Evolutionary conservation across 2,329 filamentous ascomycete species (phyloP), one percentile per base, ranked within the genome.

Genomic region (Penicillium sp.): DNA sequence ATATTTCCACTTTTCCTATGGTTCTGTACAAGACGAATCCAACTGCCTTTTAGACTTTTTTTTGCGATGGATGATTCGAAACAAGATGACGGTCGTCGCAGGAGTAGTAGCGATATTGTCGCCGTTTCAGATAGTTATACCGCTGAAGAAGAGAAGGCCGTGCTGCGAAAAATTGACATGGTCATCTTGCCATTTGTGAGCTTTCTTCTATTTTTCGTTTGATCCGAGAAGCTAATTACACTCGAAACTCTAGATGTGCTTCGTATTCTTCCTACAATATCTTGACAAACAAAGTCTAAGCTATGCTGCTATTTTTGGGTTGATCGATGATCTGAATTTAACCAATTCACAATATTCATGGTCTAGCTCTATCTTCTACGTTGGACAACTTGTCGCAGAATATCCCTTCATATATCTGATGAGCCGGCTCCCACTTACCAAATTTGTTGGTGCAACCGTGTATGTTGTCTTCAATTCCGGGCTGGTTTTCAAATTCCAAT

Each of bases 351-450:
- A 83, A 48, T 83, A 80, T 58, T 81, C 78, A 1, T 82, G 80
- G 80, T 75, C 69, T 26, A 75, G 68, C 14, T 67, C 65, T 2
- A 66, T 69, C 28, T 69, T 68, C 48, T 69, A 64, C 24, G 48
- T 81, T 23, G 72, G 75, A 6, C 77, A 80, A 56, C 68, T 79
- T 8, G 73, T 79, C 2, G 73, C 79, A 0, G 79, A 81, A 55
- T 80, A 76, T 52, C 79, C 79, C 1, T 79, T 78, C 53, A 79
- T 80, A 45, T 82, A 81, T 58, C 66, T 82, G 10, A 82, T 83
- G 79, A 77, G 73, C 29, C 70, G 75, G 4, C 69, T 83, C 3
- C 78, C 73, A 8, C 61, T 83, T n/a, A 76, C 78, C 31, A 79
- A 78, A 52, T 80, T 81, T 53, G 79, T 83, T 4, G 79, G 79